Conservation (phyloP, 768 basidiomycete genomes). For the Mycena olivaceomarginata region DNA sequence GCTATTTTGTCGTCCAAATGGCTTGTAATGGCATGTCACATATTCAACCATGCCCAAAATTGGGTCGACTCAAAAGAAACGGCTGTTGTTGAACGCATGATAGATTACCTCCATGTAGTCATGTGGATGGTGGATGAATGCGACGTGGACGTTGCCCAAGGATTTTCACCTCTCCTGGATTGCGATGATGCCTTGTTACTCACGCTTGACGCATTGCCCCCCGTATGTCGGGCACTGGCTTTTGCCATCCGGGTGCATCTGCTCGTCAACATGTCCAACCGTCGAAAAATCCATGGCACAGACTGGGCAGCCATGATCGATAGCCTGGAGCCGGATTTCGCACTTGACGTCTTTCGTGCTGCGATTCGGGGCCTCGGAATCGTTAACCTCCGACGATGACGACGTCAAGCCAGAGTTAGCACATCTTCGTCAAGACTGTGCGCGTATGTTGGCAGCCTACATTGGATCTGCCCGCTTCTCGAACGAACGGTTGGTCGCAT, state of each 20-base stretch:
- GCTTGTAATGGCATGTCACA: too few relatives aligned
- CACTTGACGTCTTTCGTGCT: conserved; percentile 12
- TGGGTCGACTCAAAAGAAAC: not conserved
- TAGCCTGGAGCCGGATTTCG: conserved; percentile 9
- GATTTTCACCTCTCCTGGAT: conserved; percentile 11
- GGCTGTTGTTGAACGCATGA: not conserved
- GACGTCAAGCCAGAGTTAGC: not conserved
- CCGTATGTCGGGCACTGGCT: conserved; percentile 2
- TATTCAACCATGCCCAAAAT: too few relatives aligned
- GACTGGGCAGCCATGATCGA: conserved; percentile 9
- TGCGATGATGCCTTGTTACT: not conserved
- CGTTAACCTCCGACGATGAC: not conserved
- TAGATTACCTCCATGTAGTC: conserved; percentile 14
- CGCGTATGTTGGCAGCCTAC: conserved; percentile 14
- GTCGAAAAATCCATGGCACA: not conserved
- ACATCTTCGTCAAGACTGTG: conserved; percentile 17
- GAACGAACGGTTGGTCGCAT: not conserved
- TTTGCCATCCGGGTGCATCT: conserved; percentile 17
- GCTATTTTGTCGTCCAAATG: too few relatives aligned
- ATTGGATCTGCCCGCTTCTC: conserved; percentile 3
- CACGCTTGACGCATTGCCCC: not conserved
- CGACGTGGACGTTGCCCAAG: not conserved
- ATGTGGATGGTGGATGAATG: conserved; percentile 23
- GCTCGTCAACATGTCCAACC: not conserved
- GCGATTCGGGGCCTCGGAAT: not conserved